Conservation (phyloP, 441 rosid species). For the Populus hybrid region DNA sequence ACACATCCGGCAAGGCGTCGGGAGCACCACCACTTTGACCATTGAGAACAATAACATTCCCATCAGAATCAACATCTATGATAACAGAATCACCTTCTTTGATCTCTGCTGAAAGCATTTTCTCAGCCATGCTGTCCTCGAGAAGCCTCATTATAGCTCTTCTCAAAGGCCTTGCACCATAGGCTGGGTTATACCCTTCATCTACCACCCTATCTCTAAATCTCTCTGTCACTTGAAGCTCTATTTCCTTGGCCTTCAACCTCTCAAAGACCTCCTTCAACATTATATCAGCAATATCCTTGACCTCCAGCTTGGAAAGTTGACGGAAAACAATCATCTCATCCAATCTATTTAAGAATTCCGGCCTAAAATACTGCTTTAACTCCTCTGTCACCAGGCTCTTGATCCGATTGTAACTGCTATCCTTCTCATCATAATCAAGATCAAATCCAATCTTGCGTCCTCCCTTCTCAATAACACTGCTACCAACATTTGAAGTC, state of each 20-base stretch:
- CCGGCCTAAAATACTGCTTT: conserved; percentile 92
- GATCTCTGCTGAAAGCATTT: conserved; percentile 95
- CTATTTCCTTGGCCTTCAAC: conserved; percentile 76
- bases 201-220: conserved; percentile 89
- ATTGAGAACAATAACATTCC: conserved; percentile 80
- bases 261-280: conserved; percentile 82
- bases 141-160: conserved; percentile 95
- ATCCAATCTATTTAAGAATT: conserved; percentile 90
- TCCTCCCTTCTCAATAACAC: conserved; percentile 91
- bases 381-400: conserved; percentile 89
- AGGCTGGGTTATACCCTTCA: conserved; percentile 94
- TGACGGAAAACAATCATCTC: conserved; percentile 99
- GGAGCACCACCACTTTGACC: conserved; percentile 63
- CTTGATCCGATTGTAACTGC: conserved; percentile 89
- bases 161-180: conserved; percentile 96
- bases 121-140: conserved; percentile 99
- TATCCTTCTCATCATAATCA: conserved; percentile 88
- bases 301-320: conserved; percentile 88
- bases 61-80: conserved; percentile 80
- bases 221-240: conserved; percentile 95
- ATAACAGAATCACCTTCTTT: conserved; percentile 96
- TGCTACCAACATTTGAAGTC: conserved; percentile 98
- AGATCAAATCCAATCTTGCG: conserved; percentile 92
- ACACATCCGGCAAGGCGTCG: conserved; percentile 51
- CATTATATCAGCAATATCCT: conserved; percentile 94